A percentile compares a stretch with the other conserved stretches of the same genome.
Conservation (phyloP, 2,329 filamentous ascomycete species). For the Penicillium crustosum region DNA sequence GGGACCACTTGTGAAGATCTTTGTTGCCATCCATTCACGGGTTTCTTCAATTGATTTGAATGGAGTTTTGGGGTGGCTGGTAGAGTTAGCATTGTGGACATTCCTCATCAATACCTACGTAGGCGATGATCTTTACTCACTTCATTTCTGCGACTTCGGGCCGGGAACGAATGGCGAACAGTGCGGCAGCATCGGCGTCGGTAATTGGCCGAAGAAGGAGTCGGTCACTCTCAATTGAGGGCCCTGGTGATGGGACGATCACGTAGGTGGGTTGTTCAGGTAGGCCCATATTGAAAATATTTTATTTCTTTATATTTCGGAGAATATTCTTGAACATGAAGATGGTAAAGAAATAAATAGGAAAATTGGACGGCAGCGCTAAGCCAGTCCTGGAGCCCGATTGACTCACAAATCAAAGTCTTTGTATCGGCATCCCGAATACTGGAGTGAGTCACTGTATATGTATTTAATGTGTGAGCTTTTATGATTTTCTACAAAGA, state of each 20-base stretch:
- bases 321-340: background rate
- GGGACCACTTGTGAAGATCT: conserved; percentile 21
- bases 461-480: too few relatives aligned
- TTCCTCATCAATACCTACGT: background rate
- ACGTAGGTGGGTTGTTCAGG: conserved; percentile 17
- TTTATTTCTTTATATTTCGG: background rate
- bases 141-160: conserved; percentile 29
- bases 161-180: conserved; percentile 26
- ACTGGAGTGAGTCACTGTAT: background rate
- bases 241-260: conserved; percentile 10
- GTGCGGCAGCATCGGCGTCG: conserved; percentile 20
- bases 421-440: background rate
- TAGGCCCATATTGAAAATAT: background rate
- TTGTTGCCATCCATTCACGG: conserved; percentile 25
- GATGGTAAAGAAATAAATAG: background rate
- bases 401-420: background rate
- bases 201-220: conserved; percentile 24
- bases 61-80: conserved; percentile 25
- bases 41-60: conserved; percentile 25
- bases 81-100: background rate
- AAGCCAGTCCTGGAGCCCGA: background rate
- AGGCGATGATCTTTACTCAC: conserved; percentile 8
- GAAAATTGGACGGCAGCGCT: background rate
- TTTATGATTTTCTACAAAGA: background rate
- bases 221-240: conserved; percentile 20